Conservation (phyloP, 2,329 filamentous ascomycete genomes). For the Alternaria alternata region DNA sequence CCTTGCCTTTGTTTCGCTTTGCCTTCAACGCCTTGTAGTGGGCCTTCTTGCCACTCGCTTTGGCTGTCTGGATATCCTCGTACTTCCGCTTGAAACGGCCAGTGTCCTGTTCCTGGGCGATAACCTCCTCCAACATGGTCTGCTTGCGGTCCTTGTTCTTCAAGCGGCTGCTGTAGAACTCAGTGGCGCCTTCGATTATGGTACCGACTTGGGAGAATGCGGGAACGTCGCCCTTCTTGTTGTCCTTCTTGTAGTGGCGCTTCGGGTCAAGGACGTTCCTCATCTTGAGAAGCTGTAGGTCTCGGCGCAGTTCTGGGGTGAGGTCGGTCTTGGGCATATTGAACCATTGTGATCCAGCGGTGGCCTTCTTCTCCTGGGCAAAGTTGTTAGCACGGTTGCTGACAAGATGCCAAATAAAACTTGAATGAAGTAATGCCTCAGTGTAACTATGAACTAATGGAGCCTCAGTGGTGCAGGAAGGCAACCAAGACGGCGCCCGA, state of each 20-base stretch:
- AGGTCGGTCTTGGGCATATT: conserved; percentile 84
- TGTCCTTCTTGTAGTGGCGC: conserved; percentile 88
- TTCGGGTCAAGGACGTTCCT: conserved; percentile 88
- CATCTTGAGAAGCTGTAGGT: conserved; percentile 89
- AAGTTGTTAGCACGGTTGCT: conserved; percentile 31
- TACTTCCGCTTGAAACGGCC: conserved; percentile 88
- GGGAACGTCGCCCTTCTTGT: conserved; percentile 73
- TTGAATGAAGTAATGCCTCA: conserved; percentile 57
- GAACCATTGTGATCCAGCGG: conserved; percentile 85
- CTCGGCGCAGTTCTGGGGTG: conserved; percentile 85
- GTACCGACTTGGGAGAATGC: conserved; percentile 90
- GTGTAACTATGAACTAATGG: conserved; percentile 78
- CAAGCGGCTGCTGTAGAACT: conserved; percentile 82
- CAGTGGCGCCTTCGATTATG: conserved; percentile 85
- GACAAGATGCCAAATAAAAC: conserved; percentile 16
- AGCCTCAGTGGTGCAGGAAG: conserved; percentile 74
- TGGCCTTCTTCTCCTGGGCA: conserved; percentile 65
- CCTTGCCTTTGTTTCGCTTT: conserved; percentile 57
- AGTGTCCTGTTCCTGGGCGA: conserved; percentile 71
- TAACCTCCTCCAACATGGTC: conserved; percentile 85
- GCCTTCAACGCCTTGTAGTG: conserved; percentile 83
- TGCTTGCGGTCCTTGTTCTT: conserved; percentile 87
- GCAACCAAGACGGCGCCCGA: conserved; percentile 80
- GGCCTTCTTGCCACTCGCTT: conserved; percentile 86
- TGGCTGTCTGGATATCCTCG: conserved; percentile 79